Evolutionary conservation across 306 rosid genomes (phyloP), one percentile per base, ranked within the genome.

Genomic region (Lotus japonicus): DNA sequence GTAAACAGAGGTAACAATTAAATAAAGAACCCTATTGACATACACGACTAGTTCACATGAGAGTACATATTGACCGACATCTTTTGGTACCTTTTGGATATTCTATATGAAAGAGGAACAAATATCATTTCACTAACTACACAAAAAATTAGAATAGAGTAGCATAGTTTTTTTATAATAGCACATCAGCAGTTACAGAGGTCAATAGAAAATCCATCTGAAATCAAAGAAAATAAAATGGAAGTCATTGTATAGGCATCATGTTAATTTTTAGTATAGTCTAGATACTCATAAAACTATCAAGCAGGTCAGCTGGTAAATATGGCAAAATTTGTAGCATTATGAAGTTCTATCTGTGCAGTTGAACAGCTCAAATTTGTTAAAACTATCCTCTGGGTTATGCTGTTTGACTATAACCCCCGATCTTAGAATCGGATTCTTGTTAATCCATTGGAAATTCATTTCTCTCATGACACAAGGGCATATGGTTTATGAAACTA

Each of bases 1-100:
- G 77, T 59, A 42, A 76, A 57, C 51, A 59, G 55, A 65, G 7
- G 35, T 31, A 64, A 72, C 42, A 74, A 63, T 42, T 50, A 71
- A 60, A 71, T 48, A 42, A 41, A 73, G 12, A 49, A 59, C 52
- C 49, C 72, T 21, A 58, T 55, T 54, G 21, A 26, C 36, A 46
- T 26, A 43, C 19, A 70, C 35, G 31, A 44, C 31, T 36, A 71
- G 41, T 53, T 80, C 65, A 46, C 42, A 73, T 58, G 53, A 66
- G 56, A 65, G 31, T 21, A 54, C 6, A 74, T 17, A 38, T 52
- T 9, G 5, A 41, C 19, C 19, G 18, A 54, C 54, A 64, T 64
- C 52, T 42, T 13, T 31, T 16, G 19, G 46, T 21, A 23, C 51
- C 33, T 53, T 71, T 71, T 38, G 21, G 18, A 11, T 64, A 64